Base-by-base conservation (phyloP, 306 rosid species). In the Cucurbita maxima region DNA sequence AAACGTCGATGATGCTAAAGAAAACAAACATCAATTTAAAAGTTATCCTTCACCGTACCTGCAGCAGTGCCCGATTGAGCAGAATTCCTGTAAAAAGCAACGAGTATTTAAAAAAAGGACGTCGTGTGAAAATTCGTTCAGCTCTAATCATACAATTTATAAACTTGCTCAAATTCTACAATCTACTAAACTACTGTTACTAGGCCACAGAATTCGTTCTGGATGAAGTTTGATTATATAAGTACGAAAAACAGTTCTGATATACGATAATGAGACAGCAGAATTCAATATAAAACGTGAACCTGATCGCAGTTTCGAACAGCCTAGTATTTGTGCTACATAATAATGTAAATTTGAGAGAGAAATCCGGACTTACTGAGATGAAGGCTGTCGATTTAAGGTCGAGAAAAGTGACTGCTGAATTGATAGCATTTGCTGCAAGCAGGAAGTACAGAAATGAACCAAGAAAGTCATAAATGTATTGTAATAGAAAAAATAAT, bases 381-480 rank as follows among this genome's bases (percentile, higher is more conserved):
- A 77, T 50, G 89, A 72, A 40, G 71, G 90, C 56, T 73, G 90
- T 25, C 79, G 86, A 79, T 81, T 83, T 75, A 81, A 79, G 79
- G 80, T 80, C 58, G 89, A 73, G 37, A 76, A 52, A 64, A 86
- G 83, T 7, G 86, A 77, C 57, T 81, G 90, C 81, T 86, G 87
- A 25, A 81, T 48, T 14, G 87, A 18, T 8, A 83, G 84, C 86
- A 83, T 73, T 86, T 86, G 90, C 86, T 86, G 84, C 78, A 45
- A 77, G 59, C 20, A 47, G 12, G 43, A 69, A 69, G 22, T 45
- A 53, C 54, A 18, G 34, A 77, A 54, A 77, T 6, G 41, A 8
- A 74, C 64, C 10, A 40, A 74, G 14, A 55, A 38, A 38, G 4
- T 6, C 19, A 20, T 41, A 52, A 14, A 18, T 22, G 51, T 56